Percentiles rank a stretch among this genome's conserved stretches.
Conservation (phyloP, 768 basidiomycete genomes). For the Paxillus involutus region DNA sequence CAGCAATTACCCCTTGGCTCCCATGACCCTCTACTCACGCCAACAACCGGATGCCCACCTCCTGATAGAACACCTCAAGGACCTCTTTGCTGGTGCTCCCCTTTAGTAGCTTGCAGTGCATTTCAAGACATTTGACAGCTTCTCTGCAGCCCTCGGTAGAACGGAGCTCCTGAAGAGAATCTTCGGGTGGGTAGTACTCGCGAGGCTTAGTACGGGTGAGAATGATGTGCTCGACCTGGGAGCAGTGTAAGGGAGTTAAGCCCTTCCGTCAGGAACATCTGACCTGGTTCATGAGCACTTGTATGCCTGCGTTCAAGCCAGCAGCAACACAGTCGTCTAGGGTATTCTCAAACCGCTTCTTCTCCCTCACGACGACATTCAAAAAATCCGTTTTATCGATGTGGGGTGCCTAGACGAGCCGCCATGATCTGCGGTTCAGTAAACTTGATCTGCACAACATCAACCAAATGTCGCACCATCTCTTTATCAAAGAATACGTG, state of each 20-base stretch:
- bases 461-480: slow-evolving; percentile 50
- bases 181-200: slow-evolving; percentile 90
- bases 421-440: neutral
- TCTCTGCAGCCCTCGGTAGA: slow-evolving; percentile 89
- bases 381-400: slow-evolving; percentile 94
- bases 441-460: neutral
- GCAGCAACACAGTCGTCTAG: slow-evolving; percentile 93
- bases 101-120: slow-evolving; percentile 87
- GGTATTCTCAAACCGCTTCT: slow-evolving; percentile 92
- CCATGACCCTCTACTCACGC: slow-evolving; percentile 52
- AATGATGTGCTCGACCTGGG: slow-evolving; percentile 91
- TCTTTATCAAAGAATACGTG: slow-evolving; percentile 99
- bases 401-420: slow-evolving; percentile 59
- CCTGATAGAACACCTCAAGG: slow-evolving; percentile 96
- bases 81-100: slow-evolving; percentile 97
- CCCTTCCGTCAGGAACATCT: slow-evolving; percentile 9
- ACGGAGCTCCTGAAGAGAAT: slow-evolving; percentile 73
- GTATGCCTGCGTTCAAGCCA: slow-evolving; percentile 93
- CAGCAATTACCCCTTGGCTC: neutral
- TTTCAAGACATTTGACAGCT: slow-evolving; percentile 84
- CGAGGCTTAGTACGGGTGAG: slow-evolving; percentile 76
- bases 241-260: neutral
- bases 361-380: slow-evolving; percentile 90
- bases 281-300: slow-evolving; percentile 94
- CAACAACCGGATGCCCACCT: slow-evolving; percentile 88